phyloP scores from a whole-genome alignment of 148 eudicot genomes.

The Dysphania ambrosioides region DNA sequence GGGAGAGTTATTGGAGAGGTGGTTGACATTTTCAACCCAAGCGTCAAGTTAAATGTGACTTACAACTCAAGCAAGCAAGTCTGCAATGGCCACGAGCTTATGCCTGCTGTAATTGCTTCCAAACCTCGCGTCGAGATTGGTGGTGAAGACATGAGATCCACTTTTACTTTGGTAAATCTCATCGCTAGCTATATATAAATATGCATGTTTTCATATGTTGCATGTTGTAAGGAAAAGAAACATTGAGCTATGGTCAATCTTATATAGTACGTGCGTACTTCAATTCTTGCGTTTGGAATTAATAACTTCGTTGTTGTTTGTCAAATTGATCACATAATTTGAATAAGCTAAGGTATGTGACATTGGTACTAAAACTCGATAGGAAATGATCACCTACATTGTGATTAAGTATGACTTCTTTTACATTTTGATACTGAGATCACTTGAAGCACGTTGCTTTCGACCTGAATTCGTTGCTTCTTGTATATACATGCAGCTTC shows the following conservation, averaged over 20 bases:
- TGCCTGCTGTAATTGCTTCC: slow-evolving; percentile 54
- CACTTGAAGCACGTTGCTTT: too few relatives aligned
- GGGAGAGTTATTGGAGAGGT: slow-evolving; percentile 92
- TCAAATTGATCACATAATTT: too few relatives aligned
- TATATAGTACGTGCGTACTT: too few relatives aligned
- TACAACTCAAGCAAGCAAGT: slow-evolving; percentile 69
- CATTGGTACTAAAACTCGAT: too few relatives aligned
- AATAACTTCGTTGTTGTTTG: too few relatives aligned
- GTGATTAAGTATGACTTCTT: too few relatives aligned
- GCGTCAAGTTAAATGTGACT: slow-evolving; percentile 58
- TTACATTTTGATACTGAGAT: too few relatives aligned
- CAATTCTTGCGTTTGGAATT: too few relatives aligned
- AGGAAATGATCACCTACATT: too few relatives aligned
- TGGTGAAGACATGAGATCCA: slow-evolving; percentile 78
- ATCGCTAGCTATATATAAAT: background rate
- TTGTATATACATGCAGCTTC: background rate
- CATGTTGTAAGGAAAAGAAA: background rate
- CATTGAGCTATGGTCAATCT: too few relatives aligned
- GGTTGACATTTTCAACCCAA: slow-evolving; percentile 66
- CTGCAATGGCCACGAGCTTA: slow-evolving; percentile 77
- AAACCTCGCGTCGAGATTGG: slow-evolving; percentile 85
- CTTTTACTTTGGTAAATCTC: slow-evolving; percentile 66
- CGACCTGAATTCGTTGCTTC: background rate
- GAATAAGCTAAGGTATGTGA: too few relatives aligned
- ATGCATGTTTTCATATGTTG: background rate